phyloP scores from a whole-genome alignment of 2,329 filamentous ascomycete species.

The Alternaria rosae region DNA sequence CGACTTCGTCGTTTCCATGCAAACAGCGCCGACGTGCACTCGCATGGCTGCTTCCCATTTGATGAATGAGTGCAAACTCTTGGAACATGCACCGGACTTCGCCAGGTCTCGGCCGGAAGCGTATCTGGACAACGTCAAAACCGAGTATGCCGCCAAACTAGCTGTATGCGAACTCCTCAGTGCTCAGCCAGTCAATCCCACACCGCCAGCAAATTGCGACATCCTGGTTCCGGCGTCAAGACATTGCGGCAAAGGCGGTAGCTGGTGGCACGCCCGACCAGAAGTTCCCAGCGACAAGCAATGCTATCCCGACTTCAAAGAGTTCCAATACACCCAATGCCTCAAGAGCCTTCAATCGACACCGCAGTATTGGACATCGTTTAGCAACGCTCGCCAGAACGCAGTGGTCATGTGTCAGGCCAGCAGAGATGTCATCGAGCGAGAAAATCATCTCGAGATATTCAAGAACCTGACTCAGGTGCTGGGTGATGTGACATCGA shows the following conservation, averaged over 20 bases:
- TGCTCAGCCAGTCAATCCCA: conserved; percentile 52
- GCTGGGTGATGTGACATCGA: conserved; percentile 30
- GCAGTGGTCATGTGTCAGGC: conserved; percentile 69
- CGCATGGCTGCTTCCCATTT: conserved; percentile 61
- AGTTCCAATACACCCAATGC: conserved; percentile 58
- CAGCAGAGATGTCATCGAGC: conserved; percentile 65
- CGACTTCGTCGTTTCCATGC: conserved; percentile 33
- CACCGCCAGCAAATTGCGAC: conserved; percentile 60
- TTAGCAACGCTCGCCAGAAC: conserved; percentile 68
- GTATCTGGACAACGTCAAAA: conserved; percentile 54
- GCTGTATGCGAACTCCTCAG: conserved; percentile 69
- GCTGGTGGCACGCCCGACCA: conserved; percentile 30
- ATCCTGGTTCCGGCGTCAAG: conserved; percentile 55
- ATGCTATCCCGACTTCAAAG: conserved; percentile 46
- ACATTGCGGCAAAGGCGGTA: conserved; percentile 35
- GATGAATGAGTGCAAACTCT: conserved; percentile 61
- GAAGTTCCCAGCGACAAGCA: conserved; percentile 26
- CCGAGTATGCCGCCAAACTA: conserved; percentile 67
- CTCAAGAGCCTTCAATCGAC: conserved; percentile 61
- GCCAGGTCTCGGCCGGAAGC: conserved; percentile 35
- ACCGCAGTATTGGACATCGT: conserved; percentile 69
- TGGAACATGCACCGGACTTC: conserved; percentile 49
- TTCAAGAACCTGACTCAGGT: conserved; percentile 45
- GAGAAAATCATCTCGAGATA: conserved; percentile 52
- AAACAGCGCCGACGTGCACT: conserved; percentile 54